phyloP scores from a whole-genome alignment of 495 filamentous ascomycete genomes.

The Trypethelium eluteriae region DNA sequence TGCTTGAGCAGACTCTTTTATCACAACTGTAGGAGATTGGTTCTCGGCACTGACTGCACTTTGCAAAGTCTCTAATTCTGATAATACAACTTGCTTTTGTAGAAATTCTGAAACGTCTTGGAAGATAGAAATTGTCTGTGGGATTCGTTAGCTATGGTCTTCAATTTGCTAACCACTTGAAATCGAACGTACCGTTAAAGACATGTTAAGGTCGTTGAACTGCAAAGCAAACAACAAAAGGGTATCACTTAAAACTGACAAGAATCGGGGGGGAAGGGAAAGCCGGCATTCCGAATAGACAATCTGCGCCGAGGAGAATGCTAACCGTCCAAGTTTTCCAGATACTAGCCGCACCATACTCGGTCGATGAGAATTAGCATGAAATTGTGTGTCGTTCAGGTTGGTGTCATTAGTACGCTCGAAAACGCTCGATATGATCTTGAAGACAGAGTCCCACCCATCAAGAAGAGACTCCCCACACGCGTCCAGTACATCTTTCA shows the following conservation, averaged over 20 bases:
- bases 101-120: constrained; percentile 91
- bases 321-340: constrained; percentile 66
- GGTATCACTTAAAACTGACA: constrained; percentile 78
- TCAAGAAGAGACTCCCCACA: constrained; percentile 73
- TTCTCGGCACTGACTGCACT: background rate
- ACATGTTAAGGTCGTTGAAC: constrained; percentile 88
- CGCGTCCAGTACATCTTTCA: constrained; percentile 77
- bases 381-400: background rate
- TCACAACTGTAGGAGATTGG: background rate
- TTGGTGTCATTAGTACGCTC: constrained; percentile 27
- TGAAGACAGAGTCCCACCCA: constrained; percentile 80
- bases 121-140: constrained; percentile 12
- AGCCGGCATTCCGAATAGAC: constrained; percentile 90
- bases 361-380: background rate
- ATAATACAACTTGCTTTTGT: constrained; percentile 39
- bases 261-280: constrained; percentile 66
- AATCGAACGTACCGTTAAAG: constrained; percentile 58
- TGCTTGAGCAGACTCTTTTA: constrained; percentile 3
- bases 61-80: constrained; percentile 38
- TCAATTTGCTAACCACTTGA: background rate
- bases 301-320: constrained; percentile 81
- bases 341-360: constrained; percentile 38
- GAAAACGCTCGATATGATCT: constrained; percentile 79
- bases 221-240: constrained; percentile 82
- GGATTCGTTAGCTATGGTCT: background rate